phyloP scores from a whole-genome alignment of 192 early-diverging fungal species.

The Lobosporangium transversale region DNA sequence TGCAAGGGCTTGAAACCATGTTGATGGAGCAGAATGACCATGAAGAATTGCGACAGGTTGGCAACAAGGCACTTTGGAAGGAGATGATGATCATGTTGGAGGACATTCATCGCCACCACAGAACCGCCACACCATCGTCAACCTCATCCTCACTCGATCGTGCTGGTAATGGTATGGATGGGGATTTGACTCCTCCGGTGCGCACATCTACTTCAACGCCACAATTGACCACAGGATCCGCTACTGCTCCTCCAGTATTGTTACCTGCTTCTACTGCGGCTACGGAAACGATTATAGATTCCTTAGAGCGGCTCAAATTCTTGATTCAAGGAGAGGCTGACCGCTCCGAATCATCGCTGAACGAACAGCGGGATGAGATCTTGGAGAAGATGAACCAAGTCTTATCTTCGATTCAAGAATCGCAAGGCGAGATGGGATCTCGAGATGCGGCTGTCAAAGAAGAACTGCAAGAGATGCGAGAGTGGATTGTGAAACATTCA shows the following conservation, averaged over 20 bases:
- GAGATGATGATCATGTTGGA: slow-evolving; percentile 1
- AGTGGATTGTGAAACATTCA: slow-evolving; percentile 42
- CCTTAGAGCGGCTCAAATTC: slow-evolving; percentile 20
- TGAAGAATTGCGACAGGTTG: background rate
- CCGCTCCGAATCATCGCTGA: slow-evolving; percentile 22
- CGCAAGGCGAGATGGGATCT: background rate
- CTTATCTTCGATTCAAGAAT: slow-evolving; percentile 24
- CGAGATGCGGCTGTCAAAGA: slow-evolving; percentile 10
- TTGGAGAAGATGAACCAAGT: slow-evolving; percentile 37
- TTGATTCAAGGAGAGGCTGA: slow-evolving; percentile 31
- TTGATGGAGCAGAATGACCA: too few species aligned
- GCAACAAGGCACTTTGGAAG: slow-evolving; percentile 6
- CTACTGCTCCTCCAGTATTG: background rate
- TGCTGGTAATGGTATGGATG: too few species aligned
- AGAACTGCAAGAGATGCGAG: slow-evolving; percentile 36
- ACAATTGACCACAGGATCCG: background rate
- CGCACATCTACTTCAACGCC: too few species aligned
- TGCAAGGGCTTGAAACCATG: background rate
- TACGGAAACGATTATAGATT: background rate
- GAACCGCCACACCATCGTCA: background rate
- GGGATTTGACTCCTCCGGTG: too few species aligned
- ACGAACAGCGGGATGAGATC: slow-evolving; percentile 40
- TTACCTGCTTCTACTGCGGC: background rate
- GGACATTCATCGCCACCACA: slow-evolving; percentile 1
- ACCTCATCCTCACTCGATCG: too few species aligned